These are phyloP conservation scores for Pleurotus giganteus DNA, from an alignment of 768 basidiomycete species.

Conservation along the genomic window DNA sequence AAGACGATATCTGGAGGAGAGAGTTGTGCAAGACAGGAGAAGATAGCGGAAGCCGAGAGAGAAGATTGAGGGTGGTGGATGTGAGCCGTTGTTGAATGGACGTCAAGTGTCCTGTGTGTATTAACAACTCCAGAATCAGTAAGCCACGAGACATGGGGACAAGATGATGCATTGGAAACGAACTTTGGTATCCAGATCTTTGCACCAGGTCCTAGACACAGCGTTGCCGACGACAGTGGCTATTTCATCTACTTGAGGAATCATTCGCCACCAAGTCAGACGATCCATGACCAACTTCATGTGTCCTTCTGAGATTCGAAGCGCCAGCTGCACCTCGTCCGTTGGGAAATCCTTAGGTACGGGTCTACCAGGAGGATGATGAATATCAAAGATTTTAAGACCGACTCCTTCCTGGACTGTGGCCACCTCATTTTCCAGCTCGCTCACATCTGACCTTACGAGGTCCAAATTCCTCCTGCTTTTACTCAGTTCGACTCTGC, in stretches of 20 bases:
- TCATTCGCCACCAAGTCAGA: constrained; percentile 46
- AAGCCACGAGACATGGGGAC: background rate
- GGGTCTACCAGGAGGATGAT: constrained; percentile 5
- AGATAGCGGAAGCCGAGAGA: constrained; percentile 38
- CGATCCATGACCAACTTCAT: constrained; percentile 38
- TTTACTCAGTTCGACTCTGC: constrained; percentile 27
- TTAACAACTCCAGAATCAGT: constrained; percentile 45
- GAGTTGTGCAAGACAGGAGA: constrained; percentile 60
- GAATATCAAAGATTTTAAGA: constrained; percentile 34
- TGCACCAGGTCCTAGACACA: constrained; percentile 40
- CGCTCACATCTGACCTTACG: constrained; percentile 31
- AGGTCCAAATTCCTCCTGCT: constrained; percentile 32
- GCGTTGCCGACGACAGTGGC: constrained; percentile 33
- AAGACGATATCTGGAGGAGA: constrained; percentile 49
- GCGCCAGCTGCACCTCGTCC: constrained; percentile 33
- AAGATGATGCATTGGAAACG: background rate
- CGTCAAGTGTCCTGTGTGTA: constrained; percentile 61
- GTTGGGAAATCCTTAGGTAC: constrained; percentile 14
- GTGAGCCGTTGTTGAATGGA: constrained; percentile 43
- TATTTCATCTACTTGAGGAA: constrained; percentile 46
- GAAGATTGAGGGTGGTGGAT: constrained; percentile 36
- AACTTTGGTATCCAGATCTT: constrained; percentile 51
- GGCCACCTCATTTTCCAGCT: constrained; percentile 36
- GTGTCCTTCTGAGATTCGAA: constrained; percentile 33
- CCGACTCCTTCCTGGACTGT: constrained; percentile 33